A percentile compares a stretch with the other conserved stretches of the same genome.
phyloP scores from a whole-genome alignment of 495 filamentous ascomycete genomes.

The Tuber indicum region DNA sequence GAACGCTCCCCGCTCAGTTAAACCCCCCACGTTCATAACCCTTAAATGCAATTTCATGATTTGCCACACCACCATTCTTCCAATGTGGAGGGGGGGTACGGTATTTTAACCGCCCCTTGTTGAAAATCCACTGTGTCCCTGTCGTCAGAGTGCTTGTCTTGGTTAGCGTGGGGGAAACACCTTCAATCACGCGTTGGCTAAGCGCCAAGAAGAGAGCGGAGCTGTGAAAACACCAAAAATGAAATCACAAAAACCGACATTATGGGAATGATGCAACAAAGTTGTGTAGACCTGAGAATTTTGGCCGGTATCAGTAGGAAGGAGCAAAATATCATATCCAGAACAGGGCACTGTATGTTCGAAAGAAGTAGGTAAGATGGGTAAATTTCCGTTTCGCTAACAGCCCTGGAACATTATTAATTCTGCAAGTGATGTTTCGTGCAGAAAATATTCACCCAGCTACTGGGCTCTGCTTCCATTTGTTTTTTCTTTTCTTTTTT shows the following conservation, averaged over 20 bases:
- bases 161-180: constrained; percentile 29
- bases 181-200: constrained; percentile 31
- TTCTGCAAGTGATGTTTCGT: background rate
- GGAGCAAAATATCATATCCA: background rate
- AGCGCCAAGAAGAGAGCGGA: constrained; percentile 16
- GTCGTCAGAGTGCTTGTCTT: constrained; percentile 28
- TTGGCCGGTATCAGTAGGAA: background rate
- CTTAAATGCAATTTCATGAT: constrained; percentile 34
- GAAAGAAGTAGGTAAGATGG: background rate
- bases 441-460: background rate
- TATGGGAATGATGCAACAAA: constrained; percentile 31
- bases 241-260: constrained; percentile 37
- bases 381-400: background rate
- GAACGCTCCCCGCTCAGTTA: constrained; percentile 18
- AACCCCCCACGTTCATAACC: constrained; percentile 30
- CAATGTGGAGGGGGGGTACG: constrained; percentile 25
- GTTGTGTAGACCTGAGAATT: background rate
- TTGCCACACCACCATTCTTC: constrained; percentile 27
- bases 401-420: background rate
- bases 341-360: background rate
- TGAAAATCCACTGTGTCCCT: constrained; percentile 32
- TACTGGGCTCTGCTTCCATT: background rate
- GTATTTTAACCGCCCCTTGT: constrained; percentile 37
- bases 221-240: constrained; percentile 32
- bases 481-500: background rate